A percentile compares a stretch with the other conserved stretches of the same genome.
phyloP scores from a whole-genome alignment of 169 alveolate species.

The Cryptosporidium canis region DNA sequence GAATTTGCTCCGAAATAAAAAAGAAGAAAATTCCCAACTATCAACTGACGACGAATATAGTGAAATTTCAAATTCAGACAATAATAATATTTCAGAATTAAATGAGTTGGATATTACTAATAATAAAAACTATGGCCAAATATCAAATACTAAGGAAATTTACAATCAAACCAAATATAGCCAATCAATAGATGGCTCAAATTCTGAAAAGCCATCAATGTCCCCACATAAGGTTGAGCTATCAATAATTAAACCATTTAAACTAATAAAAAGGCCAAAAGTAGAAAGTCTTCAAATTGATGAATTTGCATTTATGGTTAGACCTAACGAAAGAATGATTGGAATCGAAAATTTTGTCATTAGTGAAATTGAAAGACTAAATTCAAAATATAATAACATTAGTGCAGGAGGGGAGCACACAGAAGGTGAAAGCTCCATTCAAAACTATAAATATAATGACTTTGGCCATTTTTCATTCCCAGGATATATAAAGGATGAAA shows the following conservation, averaged over 20 bases:
- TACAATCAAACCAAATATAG: background rate
- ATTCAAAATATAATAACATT: background rate
- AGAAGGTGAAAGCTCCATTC: constrained; percentile 59
- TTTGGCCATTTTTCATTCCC: constrained; percentile 68
- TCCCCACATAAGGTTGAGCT: constrained; percentile 56
- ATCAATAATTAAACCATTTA: constrained; percentile 41
- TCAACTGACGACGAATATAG: background rate
- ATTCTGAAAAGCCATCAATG: background rate
- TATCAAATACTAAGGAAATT: background rate
- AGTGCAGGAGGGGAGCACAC: constrained; percentile 45
- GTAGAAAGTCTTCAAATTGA: constrained; percentile 14
- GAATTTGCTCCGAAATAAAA: background rate
- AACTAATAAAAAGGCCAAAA: constrained; percentile 36
- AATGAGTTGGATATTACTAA: background rate
- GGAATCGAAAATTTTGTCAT: constrained; percentile 63
- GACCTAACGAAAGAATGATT: constrained; percentile 67
- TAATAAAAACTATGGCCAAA: background rate
- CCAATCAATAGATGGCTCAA: background rate
- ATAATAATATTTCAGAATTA: background rate
- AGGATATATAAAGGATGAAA: constrained; percentile 53
- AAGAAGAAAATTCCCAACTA: background rate
- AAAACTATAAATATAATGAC: constrained; percentile 10
- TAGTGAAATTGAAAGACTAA: constrained; percentile 39
- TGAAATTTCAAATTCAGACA: background rate
- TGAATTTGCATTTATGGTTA: constrained; percentile 69